Conservation (phyloP, 148 eudicot species). For the Gaultheria prostrata region DNA sequence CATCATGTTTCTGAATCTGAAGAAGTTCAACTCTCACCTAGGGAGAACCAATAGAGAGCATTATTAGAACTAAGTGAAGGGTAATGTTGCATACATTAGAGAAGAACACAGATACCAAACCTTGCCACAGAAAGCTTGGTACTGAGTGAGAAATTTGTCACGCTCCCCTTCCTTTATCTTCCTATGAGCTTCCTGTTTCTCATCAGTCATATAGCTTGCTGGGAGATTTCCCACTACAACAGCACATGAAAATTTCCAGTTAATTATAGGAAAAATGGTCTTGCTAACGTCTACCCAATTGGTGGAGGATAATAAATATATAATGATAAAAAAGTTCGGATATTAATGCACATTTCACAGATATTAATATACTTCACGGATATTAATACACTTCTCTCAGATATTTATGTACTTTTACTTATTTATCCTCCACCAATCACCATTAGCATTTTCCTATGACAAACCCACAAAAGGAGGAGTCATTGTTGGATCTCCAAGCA, state of each 20-base stretch:
- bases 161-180: conserved; percentile 51
- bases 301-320: no score
- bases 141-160: conserved; percentile 48
- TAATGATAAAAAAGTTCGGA: no score
- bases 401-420: no score
- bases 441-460: no score
- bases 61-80: neutral
- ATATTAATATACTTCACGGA: no score
- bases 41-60: conserved; percentile 9
- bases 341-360: no score
- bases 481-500: conserved; percentile 6
- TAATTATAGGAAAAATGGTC: neutral
- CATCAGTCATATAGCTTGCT: conserved; percentile 53
- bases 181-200: conserved; percentile 39
- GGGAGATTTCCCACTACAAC: conserved; percentile 71
- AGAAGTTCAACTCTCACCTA: conserved; percentile 59
- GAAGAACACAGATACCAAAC: conserved; percentile 24
- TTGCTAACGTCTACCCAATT: no score
- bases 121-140: conserved; percentile 61
- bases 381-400: no score
- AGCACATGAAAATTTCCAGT: neutral
- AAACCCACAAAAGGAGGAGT: neutral
- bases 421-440: no score
- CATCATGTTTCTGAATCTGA: conserved; percentile 45
- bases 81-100: neutral